A percentile compares a stretch with the other conserved stretches of the same genome.
phyloP scores from a whole-genome alignment of 202 grass and related monocot genomes.

The Panicum hallii region DNA sequence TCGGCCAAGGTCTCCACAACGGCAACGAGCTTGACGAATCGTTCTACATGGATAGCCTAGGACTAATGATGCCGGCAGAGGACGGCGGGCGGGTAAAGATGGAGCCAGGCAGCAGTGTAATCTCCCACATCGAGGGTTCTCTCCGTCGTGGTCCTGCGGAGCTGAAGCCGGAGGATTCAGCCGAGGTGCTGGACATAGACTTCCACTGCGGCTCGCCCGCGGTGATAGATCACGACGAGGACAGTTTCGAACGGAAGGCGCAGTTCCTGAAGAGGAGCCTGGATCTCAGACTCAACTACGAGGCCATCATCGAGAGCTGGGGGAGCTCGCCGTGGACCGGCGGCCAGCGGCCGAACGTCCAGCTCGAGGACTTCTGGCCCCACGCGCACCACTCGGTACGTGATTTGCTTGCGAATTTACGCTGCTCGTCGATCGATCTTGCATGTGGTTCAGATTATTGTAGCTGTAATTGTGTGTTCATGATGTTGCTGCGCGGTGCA shows the following conservation, averaged over 20 bases:
- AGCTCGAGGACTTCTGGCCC: constrained; percentile 58
- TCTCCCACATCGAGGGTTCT: background rate
- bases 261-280: constrained; percentile 54
- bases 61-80: constrained; percentile 49
- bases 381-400: constrained; percentile 58
- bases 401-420: background rate
- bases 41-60: constrained; percentile 80
- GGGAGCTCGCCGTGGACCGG: constrained; percentile 80
- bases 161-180: constrained; percentile 39
- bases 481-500: constrained; percentile 24
- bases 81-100: constrained; percentile 51
- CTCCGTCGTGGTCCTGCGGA: background rate
- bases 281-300: constrained; percentile 80
- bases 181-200: constrained; percentile 58
- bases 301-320: constrained; percentile 84
- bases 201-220: constrained; percentile 60
- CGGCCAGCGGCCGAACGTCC: constrained; percentile 63
- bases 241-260: constrained; percentile 36
- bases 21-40: constrained; percentile 47
- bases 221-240: constrained; percentile 44
- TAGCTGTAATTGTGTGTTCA: background rate
- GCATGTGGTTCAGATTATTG: background rate
- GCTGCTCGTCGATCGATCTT: background rate
- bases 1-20: constrained; percentile 58
- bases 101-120: constrained; percentile 33